These are phyloP conservation scores for Chlorella sp. DNA, from an alignment of 139 green algal species.

Conservation along the genomic window DNA sequence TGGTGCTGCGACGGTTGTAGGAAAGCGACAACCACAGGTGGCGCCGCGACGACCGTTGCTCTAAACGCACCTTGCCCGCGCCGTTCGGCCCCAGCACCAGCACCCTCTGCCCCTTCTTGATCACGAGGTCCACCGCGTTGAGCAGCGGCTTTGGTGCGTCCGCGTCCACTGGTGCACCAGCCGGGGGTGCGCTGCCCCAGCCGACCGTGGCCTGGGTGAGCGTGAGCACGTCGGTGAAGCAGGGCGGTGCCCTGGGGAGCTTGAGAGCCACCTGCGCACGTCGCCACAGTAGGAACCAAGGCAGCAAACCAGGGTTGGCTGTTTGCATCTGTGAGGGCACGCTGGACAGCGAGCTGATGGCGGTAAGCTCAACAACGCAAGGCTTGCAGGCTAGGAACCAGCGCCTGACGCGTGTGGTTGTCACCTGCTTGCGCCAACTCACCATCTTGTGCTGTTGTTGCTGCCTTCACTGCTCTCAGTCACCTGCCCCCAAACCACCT, in stretches of 20 bases:
- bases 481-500: background rate
- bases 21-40: too few species aligned
- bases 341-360: background rate
- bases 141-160: constrained; percentile 22
- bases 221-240: constrained; percentile 44
- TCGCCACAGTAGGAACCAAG: too few species aligned
- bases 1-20: too few species aligned
- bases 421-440: too few species aligned
- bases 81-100: constrained; percentile 67
- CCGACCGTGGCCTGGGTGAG: constrained; percentile 41
- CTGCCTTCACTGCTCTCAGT: background rate
- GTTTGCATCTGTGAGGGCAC: background rate
- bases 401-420: too few species aligned
- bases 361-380: background rate
- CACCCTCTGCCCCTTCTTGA: constrained; percentile 46
- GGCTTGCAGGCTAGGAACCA: too few species aligned
- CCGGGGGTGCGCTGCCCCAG: constrained; percentile 36
- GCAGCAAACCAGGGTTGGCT: background rate
- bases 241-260: constrained; percentile 53
- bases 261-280: constrained; percentile 49
- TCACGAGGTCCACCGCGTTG: constrained; percentile 29
- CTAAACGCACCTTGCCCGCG: constrained; percentile 18
- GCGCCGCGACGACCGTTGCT: too few species aligned
- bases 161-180: background rate
- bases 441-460: background rate